These are phyloP conservation scores for Rhazya stricta DNA, from an alignment of 257 asterid genomes.

Conservation along the genomic window DNA sequence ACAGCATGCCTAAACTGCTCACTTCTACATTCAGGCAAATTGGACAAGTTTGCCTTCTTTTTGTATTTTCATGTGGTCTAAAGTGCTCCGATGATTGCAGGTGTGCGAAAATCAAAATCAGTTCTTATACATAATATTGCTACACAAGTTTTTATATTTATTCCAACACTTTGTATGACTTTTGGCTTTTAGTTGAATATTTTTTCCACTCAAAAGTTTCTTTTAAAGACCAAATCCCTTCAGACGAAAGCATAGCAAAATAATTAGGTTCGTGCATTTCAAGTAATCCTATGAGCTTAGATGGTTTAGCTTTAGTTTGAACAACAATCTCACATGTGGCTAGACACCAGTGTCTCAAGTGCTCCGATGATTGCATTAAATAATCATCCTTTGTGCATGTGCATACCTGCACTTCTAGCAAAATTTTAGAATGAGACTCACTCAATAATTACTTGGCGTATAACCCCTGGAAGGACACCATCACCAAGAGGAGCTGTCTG, in stretches of 20 bases:
- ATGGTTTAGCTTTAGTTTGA: not conserved
- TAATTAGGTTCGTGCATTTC: not conserved
- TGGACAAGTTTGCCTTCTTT: too few relatives aligned
- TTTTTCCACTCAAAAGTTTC: too few relatives aligned
- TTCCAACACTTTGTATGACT: too few relatives aligned
- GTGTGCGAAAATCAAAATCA: too few relatives aligned
- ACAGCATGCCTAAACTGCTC: not conserved
- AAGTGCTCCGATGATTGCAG: too few relatives aligned
- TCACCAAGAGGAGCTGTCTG: constrained; percentile 76
- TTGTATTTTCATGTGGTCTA: too few relatives aligned
- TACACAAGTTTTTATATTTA: too few relatives aligned
- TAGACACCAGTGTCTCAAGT: not conserved
- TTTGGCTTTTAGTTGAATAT: too few relatives aligned
- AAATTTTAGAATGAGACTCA: constrained; percentile 24
- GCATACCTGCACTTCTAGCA: not conserved
- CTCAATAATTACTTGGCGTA: constrained; percentile 81
- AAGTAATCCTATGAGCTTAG: not conserved
- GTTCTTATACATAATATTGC: too few relatives aligned
- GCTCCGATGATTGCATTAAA: too few relatives aligned
- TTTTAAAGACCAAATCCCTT: too few relatives aligned
- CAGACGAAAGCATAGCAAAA: not conserved
- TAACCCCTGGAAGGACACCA: constrained; percentile 89
- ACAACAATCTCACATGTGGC: not conserved
- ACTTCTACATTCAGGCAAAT: not conserved
- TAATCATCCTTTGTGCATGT: not conserved